A percentile compares a stretch with the other conserved stretches of the same genome.
These are phyloP conservation scores for Zoysia pacifica DNA, from an alignment of 176 grass and related monocot genomes.

Conservation along the genomic window DNA sequence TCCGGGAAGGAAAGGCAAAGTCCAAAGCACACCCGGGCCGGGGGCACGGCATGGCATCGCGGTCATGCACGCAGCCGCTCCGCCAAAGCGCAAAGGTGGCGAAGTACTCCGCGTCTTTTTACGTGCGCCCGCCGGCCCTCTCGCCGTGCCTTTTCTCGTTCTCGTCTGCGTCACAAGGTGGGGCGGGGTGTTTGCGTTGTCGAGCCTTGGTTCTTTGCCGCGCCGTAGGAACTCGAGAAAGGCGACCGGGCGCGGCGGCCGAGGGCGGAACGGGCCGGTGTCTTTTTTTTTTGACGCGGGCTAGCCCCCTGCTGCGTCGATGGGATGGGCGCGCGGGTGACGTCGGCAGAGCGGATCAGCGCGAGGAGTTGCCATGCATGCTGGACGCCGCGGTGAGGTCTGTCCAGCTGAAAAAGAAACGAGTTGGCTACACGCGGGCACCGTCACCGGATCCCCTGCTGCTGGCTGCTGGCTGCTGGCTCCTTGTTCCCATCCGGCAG, in stretches of 20 bases:
- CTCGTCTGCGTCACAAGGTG: not conserved
- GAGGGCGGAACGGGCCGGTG: not conserved
- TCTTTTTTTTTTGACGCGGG: conserved; percentile 1
- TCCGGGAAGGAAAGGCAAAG: too few species aligned
- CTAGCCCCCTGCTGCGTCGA: not conserved
- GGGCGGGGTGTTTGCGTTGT: too few species aligned
- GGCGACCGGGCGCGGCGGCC: not conserved
- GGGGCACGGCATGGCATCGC: too few species aligned
- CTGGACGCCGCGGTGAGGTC: not conserved
- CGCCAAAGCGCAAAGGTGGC: too few species aligned
- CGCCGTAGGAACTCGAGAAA: conserved; percentile 4
- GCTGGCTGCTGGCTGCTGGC: not conserved
- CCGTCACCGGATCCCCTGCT: too few species aligned
- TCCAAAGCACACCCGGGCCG: too few species aligned
- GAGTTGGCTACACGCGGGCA: not conserved
- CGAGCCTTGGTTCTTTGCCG: not conserved
- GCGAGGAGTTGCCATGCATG: not conserved
- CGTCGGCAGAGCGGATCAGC: not conserved
- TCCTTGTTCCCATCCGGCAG: not conserved
- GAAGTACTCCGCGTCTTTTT: too few species aligned
- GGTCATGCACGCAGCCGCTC: too few species aligned
- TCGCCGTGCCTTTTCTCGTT: not conserved
- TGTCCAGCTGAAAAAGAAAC: not conserved
- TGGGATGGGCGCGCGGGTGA: not conserved
- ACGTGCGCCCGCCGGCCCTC: not conserved